These are phyloP conservation scores for Stephania cephalantha DNA, from an alignment of 164 flowering plant species.

Conservation along the genomic window DNA sequence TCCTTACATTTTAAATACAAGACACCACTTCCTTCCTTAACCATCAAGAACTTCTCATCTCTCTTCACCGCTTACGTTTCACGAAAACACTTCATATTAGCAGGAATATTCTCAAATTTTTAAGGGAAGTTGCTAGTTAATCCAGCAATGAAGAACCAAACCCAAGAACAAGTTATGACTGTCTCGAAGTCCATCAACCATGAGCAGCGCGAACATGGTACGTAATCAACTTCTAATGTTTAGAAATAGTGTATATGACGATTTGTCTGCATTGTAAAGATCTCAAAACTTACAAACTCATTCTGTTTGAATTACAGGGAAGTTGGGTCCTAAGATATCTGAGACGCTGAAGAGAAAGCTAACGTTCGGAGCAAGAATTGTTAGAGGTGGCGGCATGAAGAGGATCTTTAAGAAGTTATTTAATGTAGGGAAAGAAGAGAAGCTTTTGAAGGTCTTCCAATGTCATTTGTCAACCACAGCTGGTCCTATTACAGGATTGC, in stretches of 20 bases:
- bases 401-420: background rate
- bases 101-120: too few species aligned
- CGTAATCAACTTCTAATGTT: background rate
- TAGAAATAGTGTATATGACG: background rate
- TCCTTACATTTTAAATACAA: conserved; percentile 7
- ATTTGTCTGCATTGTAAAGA: background rate
- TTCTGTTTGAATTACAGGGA: conserved; percentile 3
- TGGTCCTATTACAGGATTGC: conserved; percentile 49
- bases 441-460: conserved; percentile 29
- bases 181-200: conserved; percentile 15
- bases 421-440: conserved; percentile 5
- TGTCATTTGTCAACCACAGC: conserved; percentile 51
- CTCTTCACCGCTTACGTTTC: background rate
- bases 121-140: too few species aligned
- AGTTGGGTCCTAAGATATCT: conserved; percentile 6
- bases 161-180: conserved; percentile 1
- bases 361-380: conserved; percentile 1
- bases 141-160: conserved; percentile 5
- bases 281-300: background rate
- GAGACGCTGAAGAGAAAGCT: conserved; percentile 6
- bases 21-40: background rate
- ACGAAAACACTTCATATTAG: background rate
- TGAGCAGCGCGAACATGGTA: conserved; percentile 53
- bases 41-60: background rate
- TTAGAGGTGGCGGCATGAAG: background rate